phyloP scores from a whole-genome alignment of 108 stramenopile species.

The Mediolabrus comicus region DNA sequence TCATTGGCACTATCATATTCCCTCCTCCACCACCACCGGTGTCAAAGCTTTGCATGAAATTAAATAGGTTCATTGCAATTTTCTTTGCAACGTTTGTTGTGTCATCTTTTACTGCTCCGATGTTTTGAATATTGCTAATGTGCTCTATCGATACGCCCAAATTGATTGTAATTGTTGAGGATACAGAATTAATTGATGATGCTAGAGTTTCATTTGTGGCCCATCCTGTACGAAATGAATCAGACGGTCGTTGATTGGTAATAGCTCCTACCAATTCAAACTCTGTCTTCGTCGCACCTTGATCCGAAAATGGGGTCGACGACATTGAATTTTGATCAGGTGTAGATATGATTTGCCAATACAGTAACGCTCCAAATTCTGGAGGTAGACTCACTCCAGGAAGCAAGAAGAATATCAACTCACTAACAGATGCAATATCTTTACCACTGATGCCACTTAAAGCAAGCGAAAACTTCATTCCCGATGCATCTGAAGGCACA shows the following conservation, averaged over 20 bases:
- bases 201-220: constrained; percentile 65
- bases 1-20: constrained; percentile 74
- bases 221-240: constrained; percentile 80
- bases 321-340: constrained; percentile 17
- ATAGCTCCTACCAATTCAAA: constrained; percentile 81
- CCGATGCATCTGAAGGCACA: constrained; percentile 54
- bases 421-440: constrained; percentile 60
- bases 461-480: constrained; percentile 63
- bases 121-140: constrained; percentile 59
- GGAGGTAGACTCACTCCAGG: constrained; percentile 59
- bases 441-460: constrained; percentile 55
- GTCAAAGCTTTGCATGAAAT: constrained; percentile 80
- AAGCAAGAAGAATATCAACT: constrained; percentile 73
- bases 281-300: constrained; percentile 44
- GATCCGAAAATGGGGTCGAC: constrained; percentile 16
- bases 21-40: constrained; percentile 44
- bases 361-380: constrained; percentile 67
- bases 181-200: constrained; percentile 21
- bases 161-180: constrained; percentile 46
- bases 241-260: constrained; percentile 57
- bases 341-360: constrained; percentile 63
- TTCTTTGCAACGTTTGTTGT: constrained; percentile 80
- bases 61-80: constrained; percentile 79
- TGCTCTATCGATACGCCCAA: constrained; percentile 80
- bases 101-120: constrained; percentile 42